Base-by-base conservation (phyloP, 306 rosid species). In the Astragalus glycyphyllos region DNA sequence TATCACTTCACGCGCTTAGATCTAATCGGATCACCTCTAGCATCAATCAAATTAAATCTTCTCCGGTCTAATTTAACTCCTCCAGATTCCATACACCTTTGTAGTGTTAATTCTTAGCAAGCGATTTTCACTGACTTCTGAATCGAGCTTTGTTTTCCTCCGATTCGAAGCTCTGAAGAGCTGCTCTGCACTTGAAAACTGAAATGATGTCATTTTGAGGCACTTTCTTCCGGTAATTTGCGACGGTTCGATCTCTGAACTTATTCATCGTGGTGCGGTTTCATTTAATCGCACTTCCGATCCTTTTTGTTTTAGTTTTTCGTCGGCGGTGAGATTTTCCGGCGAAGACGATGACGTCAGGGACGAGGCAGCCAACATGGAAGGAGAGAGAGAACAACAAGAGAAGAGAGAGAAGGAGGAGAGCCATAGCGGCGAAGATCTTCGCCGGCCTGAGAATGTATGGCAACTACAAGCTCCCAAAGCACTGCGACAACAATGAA, bases 401-500 rank as follows among this genome's bases (percentile, higher is more conserved):
- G 83, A 83, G 74, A 78, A 79, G 96, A 11, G 98, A 92, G 87
- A 75, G 96, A 11, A 70, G 92, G 75, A 75, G 95, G 14, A 84
- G 95, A 70, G 98, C 96, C 8, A 88, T 87, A 9, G 89, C 95
- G 13, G 91, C 98, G 26, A 92, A 89, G 88, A 92, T 92, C 82
- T 92, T 88, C 61, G 3, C 92, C 0, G 98, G 96, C 5, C 77
- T 92, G 45, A 88, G 98, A 77, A 88, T 84, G 88, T 86, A 87
- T 67, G 96, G 96, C 0, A 92, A 88, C 87, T 92, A 37, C 78
- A 87, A 88, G 83, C 98, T 92, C 16, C 98, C 98, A 0, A 92
- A 89, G 51, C 96, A 92, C 77, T 92, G 98, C 75, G 96, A 92
- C 64, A 92, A 92, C 86, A 92, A 92, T n/a, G 96, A 92, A 77